These are phyloP conservation scores for Phenoliferia sp. DNA, from an alignment of 1,284 basidiomycete species.

Conservation along the genomic window DNA sequence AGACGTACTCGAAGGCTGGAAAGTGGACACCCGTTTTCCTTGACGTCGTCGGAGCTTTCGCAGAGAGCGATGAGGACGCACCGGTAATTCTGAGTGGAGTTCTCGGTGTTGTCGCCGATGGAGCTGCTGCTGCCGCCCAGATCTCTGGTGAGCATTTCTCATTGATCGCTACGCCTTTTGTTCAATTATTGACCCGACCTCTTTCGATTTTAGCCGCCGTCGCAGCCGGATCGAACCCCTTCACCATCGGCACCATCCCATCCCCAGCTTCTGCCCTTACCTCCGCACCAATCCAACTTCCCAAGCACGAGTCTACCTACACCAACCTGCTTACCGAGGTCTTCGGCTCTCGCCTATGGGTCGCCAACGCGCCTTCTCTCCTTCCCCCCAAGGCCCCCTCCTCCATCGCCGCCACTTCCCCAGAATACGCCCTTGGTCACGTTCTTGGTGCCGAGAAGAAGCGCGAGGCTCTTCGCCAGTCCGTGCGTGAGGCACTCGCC, in stretches of 20 bases:
- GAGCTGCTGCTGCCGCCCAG: constrained; percentile 46
- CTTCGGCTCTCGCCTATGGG: constrained; percentile 74
- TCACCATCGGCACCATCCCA: constrained; percentile 35
- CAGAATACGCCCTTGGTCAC: constrained; percentile 89
- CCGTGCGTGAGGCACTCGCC: constrained; percentile 37
- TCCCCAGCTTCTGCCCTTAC: constrained; percentile 40
- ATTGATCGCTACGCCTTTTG: not conserved
- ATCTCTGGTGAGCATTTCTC: constrained; percentile 25
- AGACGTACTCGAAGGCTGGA: constrained; percentile 64
- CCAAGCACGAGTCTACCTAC: constrained; percentile 87
- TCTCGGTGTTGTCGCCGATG: constrained; percentile 51
- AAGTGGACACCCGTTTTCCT: constrained; percentile 87
- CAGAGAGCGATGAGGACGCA: constrained; percentile 46
- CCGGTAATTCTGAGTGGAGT: constrained; percentile 59
- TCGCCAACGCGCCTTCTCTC: constrained; percentile 75
- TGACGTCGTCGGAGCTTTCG: constrained; percentile 67
- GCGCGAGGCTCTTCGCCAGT: constrained; percentile 46
- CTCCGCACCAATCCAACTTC: constrained; percentile 54
- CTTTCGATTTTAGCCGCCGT: constrained; percentile 31
- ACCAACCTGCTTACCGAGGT: constrained; percentile 79
- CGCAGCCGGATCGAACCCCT: constrained; percentile 40
- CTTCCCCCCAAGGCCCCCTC: constrained; percentile 53
- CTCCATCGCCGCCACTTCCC: constrained; percentile 62
- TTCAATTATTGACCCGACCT: constrained; percentile 2
- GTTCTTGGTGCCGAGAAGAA: constrained; percentile 74